Evolutionary conservation across 192 early-diverging fungal species (phyloP).

Genomic region (Thoreauomyces humboldtii): DNA sequence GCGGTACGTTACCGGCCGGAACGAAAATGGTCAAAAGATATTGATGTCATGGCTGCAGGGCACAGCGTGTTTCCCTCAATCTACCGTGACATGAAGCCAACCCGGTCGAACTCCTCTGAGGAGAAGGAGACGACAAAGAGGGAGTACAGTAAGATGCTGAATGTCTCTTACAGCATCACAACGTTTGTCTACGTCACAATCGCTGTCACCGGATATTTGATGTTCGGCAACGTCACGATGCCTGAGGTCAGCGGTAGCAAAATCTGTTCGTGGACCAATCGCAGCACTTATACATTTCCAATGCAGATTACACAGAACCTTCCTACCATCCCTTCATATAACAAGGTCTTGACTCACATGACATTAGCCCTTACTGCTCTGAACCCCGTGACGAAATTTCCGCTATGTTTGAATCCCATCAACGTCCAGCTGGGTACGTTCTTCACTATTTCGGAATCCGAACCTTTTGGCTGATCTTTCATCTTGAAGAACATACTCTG

Average conservation of each 20-base stretch:
- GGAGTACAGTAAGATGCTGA: conserved; percentile 53
- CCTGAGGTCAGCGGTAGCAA: conserved; percentile 44
- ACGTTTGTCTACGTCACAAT: conserved; percentile 53
- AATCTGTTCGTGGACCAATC: neutral
- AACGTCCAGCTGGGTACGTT: conserved; percentile 23
- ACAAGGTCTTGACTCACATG: conserved; percentile 46
- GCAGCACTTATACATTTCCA: neutral
- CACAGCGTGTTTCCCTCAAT: conserved; percentile 69
- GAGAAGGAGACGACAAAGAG: too few species aligned
- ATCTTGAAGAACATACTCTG: conserved; percentile 3
- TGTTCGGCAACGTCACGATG: conserved; percentile 64
- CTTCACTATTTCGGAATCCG: neutral
- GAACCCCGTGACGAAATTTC: conserved; percentile 72
- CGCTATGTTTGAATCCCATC: conserved; percentile 62
- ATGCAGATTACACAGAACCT: conserved; percentile 67
- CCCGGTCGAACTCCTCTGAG: too few species aligned
- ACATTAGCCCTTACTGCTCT: conserved; percentile 62
- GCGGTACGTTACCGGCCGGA: conserved; percentile 24
- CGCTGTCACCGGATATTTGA: conserved; percentile 57
- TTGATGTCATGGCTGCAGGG: conserved; percentile 12
- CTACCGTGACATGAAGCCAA: conserved; percentile 72
- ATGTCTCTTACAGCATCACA: conserved; percentile 52
- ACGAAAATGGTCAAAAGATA: too few species aligned
- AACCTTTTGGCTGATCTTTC: too few species aligned
- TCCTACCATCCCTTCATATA: conserved; percentile 52